phyloP scores from a whole-genome alignment of 148 eudicot species.

The Chenopodium berlandieri region DNA sequence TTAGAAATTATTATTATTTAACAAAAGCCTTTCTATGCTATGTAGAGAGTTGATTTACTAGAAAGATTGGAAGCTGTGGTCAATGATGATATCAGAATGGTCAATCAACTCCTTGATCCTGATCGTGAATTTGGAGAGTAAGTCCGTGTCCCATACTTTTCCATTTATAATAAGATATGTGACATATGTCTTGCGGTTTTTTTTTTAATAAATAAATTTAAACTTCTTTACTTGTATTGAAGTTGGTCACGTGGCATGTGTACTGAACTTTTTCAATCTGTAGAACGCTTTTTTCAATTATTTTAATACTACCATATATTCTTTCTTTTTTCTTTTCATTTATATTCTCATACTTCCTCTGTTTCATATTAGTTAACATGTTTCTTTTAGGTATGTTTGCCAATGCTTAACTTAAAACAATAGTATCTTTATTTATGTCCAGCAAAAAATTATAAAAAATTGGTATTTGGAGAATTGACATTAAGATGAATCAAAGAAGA shows the following conservation, averaged over 20 bases:
- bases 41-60: constrained; percentile 73
- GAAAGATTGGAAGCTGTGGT: constrained; percentile 72
- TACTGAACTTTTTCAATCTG: constrained; percentile 5
- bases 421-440: too few relatives aligned
- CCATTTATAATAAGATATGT: not conserved
- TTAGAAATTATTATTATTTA: not conserved
- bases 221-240: not conserved
- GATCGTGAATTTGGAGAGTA: constrained; percentile 79
- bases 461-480: too few relatives aligned
- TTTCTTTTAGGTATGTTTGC: too few relatives aligned
- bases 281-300: not conserved
- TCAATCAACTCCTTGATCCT: constrained; percentile 42
- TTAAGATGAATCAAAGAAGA: too few relatives aligned
- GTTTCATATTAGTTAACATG: not conserved
- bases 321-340: not conserved
- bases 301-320: not conserved
- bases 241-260: not conserved
- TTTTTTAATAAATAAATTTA: not conserved
- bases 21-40: constrained; percentile 8
- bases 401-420: too few relatives aligned
- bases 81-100: constrained; percentile 48
- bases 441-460: too few relatives aligned
- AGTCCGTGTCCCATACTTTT: constrained; percentile 26
- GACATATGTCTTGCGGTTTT: not conserved
- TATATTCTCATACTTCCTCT: too few relatives aligned